Conservation (phyloP, 2,329 filamentous ascomycete species). For the Didymella lethalis region DNA sequence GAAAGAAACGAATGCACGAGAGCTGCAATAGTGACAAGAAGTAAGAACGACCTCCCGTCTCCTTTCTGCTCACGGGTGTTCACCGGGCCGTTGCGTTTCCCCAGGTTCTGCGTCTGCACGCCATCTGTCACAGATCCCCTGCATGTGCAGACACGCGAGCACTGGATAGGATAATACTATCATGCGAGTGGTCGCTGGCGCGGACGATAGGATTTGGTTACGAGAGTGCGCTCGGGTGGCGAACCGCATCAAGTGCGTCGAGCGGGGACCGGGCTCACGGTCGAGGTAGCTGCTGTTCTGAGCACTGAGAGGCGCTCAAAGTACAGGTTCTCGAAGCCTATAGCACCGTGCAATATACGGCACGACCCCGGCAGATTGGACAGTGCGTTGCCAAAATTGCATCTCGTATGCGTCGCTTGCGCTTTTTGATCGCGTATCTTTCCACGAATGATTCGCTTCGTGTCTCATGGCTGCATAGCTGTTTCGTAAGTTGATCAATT, state of each 20-base stretch:
- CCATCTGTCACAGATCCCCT: slow-evolving; percentile 25
- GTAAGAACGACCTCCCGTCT: not conserved
- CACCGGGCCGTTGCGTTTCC: slow-evolving; percentile 25
- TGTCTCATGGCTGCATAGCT: slow-evolving; percentile 1
- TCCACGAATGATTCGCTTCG: slow-evolving; percentile 5
- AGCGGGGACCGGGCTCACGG: slow-evolving; percentile 1
- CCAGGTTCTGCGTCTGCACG: slow-evolving; percentile 30
- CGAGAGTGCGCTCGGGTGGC: slow-evolving; percentile 1
- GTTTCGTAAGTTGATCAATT: slow-evolving; percentile 9
- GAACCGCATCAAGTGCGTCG: slow-evolving; percentile 4
- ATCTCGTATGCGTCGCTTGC: slow-evolving; percentile 1
- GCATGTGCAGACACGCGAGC: slow-evolving; percentile 13
- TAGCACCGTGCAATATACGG: slow-evolving; percentile 11
- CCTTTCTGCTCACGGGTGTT: slow-evolving; percentile 6
- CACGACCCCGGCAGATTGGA: slow-evolving; percentile 6
- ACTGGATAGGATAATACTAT: slow-evolving; percentile 18
- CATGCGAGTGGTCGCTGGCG: slow-evolving; percentile 18
- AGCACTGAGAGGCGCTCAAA: not conserved
- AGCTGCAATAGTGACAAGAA: not conserved
- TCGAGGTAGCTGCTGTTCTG: not conserved
- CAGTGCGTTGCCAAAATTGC: not conserved
- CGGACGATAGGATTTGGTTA: slow-evolving; percentile 14
- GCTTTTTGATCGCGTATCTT: slow-evolving; percentile 6
- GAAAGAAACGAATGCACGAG: not conserved
- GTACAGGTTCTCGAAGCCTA: slow-evolving; percentile 7